Evolutionary conservation across 129 eudicot species (phyloP), one percentile per base, ranked within the genome.

Genomic region (Tagetes patula): DNA sequence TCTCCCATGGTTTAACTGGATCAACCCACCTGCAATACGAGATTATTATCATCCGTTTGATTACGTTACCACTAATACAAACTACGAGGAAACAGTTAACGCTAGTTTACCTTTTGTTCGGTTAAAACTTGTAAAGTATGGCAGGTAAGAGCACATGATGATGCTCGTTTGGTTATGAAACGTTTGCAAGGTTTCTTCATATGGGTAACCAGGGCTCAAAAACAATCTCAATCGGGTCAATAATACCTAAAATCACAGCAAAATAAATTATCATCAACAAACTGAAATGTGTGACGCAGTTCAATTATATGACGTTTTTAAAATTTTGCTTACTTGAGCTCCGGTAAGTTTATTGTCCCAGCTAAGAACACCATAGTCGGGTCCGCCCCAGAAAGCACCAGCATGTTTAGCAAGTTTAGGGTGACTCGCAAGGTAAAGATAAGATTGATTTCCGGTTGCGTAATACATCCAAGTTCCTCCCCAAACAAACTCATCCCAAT

Each of bases 301-400:
- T 33, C 3, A 33, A n/a, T 48, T 34, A 5, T 37, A 49, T 43
- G 6, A 39, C 6, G 48, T 2, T 65, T 52, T 52, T 36, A 38
- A 2, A 6, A 36, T 4, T 4, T 13, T 61, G 79, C 93, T 85
- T 79, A 93, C 98, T 86, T 93, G 98, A 62, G 96, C 90, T 74
- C 96, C 98, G 5, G 96, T 82, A 75, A 93, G 96, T 81, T 93
- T 89, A 77, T 89, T 93, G 66, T 93, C 98, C 98, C 98, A 93
- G 80, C 95, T 93, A 41, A 93, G 63, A 48, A 93, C 96, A 81
- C 98, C 98, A 75, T 87, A 93, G 69, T 78, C 93, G 0, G 95
- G 98, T 65, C 98, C 98, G 63, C 96, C 96, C 92, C 90, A 87
- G 61, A 93, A 93, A n/a, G 95, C 98, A 54, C 92, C 98, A 11